A percentile compares a stretch with the other conserved stretches of the same genome.
Conservation (phyloP, 441 rosid genomes). For the Corymbia citriodora region DNA sequence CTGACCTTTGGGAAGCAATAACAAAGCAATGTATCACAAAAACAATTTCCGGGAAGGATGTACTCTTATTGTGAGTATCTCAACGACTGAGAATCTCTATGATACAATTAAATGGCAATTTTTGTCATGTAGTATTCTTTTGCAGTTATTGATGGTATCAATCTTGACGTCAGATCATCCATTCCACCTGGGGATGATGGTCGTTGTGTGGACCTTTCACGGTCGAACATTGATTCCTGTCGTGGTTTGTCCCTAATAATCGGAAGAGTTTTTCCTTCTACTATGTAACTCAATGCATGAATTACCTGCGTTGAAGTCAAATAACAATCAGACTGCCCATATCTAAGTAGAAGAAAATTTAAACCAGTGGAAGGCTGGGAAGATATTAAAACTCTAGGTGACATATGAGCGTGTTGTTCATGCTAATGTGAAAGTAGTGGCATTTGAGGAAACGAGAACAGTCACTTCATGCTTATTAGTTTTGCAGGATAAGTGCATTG, state of each 20-base stretch:
- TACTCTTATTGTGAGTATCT: not conserved
- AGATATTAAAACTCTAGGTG: not conserved
- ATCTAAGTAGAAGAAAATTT: not conserved
- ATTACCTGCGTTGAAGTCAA: conserved; percentile 34
- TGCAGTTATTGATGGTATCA: not conserved
- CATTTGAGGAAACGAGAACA: not conserved
- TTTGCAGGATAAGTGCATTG: not conserved
- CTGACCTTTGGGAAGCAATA: not conserved
- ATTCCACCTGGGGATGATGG: not conserved
- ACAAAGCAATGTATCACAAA: not conserved
- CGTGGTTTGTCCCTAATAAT: conserved; percentile 24
- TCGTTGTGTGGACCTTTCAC: not conserved
- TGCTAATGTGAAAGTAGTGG: not conserved
- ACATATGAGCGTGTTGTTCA: not conserved
- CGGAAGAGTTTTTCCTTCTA: conserved; percentile 18
- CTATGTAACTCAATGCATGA: conserved; percentile 29
- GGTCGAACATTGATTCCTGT: conserved; percentile 9
- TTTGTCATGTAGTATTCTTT: not conserved
- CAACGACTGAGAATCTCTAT: not conserved
- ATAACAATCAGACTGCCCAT: not conserved
- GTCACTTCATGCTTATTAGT: not conserved
- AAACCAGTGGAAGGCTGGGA: not conserved
- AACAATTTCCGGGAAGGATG: not conserved
- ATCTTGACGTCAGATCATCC: not conserved
- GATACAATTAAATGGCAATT: not conserved